phyloP scores from a whole-genome alignment of 306 rosid species.

The Acacia melanoxylon region DNA sequence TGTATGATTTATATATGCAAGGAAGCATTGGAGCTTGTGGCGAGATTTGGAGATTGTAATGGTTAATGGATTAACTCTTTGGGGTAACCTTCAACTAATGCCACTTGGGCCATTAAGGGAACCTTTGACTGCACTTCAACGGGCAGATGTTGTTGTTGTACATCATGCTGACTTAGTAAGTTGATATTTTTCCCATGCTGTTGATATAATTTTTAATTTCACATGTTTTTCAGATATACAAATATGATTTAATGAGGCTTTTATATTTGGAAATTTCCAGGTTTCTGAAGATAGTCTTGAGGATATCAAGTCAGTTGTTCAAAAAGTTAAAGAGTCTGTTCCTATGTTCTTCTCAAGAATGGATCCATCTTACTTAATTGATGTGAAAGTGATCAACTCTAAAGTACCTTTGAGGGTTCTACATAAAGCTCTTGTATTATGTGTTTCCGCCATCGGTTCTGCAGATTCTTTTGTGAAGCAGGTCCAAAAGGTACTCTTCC shows the following conservation, averaged over 20 bases:
- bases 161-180: slow-evolving; percentile 87
- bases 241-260: slow-evolving; percentile 22
- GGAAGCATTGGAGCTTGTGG: slow-evolving; percentile 88
- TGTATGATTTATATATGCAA: slow-evolving; percentile 39
- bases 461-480: slow-evolving; percentile 74
- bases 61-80: slow-evolving; percentile 79
- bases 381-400: slow-evolving; percentile 45
- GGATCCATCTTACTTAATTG: slow-evolving; percentile 71
- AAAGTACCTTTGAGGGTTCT: slow-evolving; percentile 52
- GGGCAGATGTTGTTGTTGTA: slow-evolving; percentile 70
- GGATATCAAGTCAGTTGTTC: slow-evolving; percentile 50
- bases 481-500: slow-evolving; percentile 60
- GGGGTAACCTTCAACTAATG: slow-evolving; percentile 68
- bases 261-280: slow-evolving; percentile 47
- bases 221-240: background rate
- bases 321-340: slow-evolving; percentile 45
- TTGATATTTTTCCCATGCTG: background rate
- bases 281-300: slow-evolving; percentile 56
- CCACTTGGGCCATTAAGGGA: slow-evolving; percentile 97
- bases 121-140: slow-evolving; percentile 64
- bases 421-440: slow-evolving; percentile 47
- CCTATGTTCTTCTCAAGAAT: slow-evolving; percentile 73
- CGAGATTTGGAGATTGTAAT: slow-evolving; percentile 82
- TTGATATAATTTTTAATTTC: background rate
- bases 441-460: slow-evolving; percentile 89